Evolutionary conservation across 2,329 filamentous ascomycete genomes (phyloP), one percentile per base, ranked within the genome.

Genomic region (Fusarium sp.): DNA sequence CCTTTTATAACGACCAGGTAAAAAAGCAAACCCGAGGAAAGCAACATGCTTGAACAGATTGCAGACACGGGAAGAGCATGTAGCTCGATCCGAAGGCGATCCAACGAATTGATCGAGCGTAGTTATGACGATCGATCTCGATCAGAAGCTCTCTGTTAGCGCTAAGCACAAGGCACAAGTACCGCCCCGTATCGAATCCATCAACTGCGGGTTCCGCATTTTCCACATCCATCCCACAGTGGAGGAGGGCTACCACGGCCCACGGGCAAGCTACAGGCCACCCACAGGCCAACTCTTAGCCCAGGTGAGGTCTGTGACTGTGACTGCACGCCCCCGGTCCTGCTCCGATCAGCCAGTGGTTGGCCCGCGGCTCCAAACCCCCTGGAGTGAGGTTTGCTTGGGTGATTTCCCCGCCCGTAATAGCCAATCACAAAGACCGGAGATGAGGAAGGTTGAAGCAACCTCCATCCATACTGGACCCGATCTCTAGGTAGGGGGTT

Each of bases 91-190:
- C 66, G 48, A 60, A 63, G 54, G 36, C 65, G 62, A 74, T 74
- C 69, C 46, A 63, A 53, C 50, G 30, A 56, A 65, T 57, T 65
- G 70, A 74, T 74, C 70, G 71, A 67, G 63, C 57, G 55, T 69
- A 66, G 52, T 56, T 68, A 69, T 65, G 73, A 65, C 63, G 73
- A 75, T 75, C 73, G 73, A 75, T 75, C 73, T 75, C 71, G 73
- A 75, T 75, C 72, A 36, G 46, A 34, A 67, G 52, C 52, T 50
- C 58, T 21, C 36, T 63, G 69, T 70, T 75, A 74, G 70, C 65
- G 70, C 55, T 51, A 51, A 45, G 59, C 42, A 50, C 38, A 47
- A 65, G 49, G 56, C 20, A 51, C 56, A 69, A 63, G 73, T 74
- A 71, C 62, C 43, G 57, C 49, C 50, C 64, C 57, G 68, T 68